A percentile compares a stretch with the other conserved stretches of the same genome.
Evolutionary conservation across 2,329 filamentous ascomycete genomes (phyloP).

Genomic region (Colletotrichum orbiculare): DNA sequence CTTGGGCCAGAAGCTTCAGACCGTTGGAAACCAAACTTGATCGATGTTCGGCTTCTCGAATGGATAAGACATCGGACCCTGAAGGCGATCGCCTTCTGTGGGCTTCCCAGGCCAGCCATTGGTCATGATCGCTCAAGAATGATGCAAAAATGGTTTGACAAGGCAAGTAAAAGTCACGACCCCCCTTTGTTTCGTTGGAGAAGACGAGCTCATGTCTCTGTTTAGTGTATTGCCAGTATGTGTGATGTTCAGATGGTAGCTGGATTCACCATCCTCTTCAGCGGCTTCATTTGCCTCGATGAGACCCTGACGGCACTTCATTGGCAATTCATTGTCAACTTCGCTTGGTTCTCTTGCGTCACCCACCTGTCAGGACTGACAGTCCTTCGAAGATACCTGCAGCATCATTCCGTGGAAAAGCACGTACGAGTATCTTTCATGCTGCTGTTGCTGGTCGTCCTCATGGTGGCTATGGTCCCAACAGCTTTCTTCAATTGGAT

Average conservation of each 20-base stretch:
- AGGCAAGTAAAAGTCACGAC: background rate
- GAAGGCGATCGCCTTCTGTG: background rate
- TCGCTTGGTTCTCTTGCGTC: conserved; percentile 47
- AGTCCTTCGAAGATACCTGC: background rate
- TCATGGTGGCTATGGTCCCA: background rate
- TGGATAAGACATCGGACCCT: background rate
- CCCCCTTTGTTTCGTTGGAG: background rate
- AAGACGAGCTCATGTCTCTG: background rate
- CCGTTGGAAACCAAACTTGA: too few species aligned
- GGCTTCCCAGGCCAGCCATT: background rate
- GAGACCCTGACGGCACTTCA: conserved; percentile 39
- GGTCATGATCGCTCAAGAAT: background rate
- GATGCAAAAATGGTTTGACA: background rate
- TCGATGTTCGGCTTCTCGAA: too few species aligned
- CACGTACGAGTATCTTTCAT: background rate
- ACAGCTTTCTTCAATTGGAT: background rate
- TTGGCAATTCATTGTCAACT: conserved; percentile 44
- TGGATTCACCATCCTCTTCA: conserved; percentile 43
- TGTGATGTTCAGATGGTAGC: conserved; percentile 46
- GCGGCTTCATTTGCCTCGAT: conserved; percentile 7
- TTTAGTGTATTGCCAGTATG: background rate
- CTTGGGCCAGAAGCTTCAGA: too few species aligned
- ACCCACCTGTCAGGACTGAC: conserved; percentile 40
- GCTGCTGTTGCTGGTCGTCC: background rate
- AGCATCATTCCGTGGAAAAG: background rate